A percentile compares a stretch with the other conserved stretches of the same genome.
phyloP scores from a whole-genome alignment of 225 moss, liverwort and hornwort species.

The Ulota crispa region DNA sequence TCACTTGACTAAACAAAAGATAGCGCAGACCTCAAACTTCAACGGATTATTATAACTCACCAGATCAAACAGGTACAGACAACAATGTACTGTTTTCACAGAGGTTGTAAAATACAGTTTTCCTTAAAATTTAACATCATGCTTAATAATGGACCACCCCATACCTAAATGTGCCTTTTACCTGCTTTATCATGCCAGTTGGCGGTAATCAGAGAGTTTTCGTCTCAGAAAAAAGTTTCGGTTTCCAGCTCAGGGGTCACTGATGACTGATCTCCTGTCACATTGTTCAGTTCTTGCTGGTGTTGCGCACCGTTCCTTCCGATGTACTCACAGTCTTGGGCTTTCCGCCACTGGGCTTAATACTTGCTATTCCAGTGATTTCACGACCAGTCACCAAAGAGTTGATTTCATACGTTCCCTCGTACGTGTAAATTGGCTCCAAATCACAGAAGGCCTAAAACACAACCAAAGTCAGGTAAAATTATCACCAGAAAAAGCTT shows the following conservation, averaged over 20 bases:
- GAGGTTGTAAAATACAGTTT: neutral
- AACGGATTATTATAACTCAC: neutral
- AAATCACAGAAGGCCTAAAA: slow-evolving; percentile 92
- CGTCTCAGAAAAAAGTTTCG: too few species aligned
- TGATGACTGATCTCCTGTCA: neutral
- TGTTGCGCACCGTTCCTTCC: slow-evolving; percentile 30
- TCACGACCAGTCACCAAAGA: slow-evolving; percentile 84
- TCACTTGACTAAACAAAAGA: neutral
- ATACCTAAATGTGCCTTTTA: neutral
- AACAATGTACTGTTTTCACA: neutral
- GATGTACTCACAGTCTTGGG: slow-evolving; percentile 29
- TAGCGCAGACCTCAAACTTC: neutral
- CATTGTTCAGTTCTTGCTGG: neutral
- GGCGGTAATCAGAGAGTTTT: neutral
- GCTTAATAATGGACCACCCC: neutral
- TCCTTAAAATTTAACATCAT: neutral
- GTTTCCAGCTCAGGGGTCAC: neutral
- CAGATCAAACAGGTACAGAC: neutral
- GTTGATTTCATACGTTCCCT: slow-evolving; percentile 95
- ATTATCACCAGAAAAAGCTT: neutral
- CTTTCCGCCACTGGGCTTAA: slow-evolving; percentile 60
- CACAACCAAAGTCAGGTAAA: slow-evolving; percentile 16
- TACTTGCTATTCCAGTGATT: slow-evolving; percentile 84
- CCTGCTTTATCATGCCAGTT: neutral
- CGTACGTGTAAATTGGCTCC: slow-evolving; percentile 98